Percentiles rank a stretch among this genome's conserved stretches.
Conservation (phyloP, 768 basidiomycete species). For the Sporobolomyces roseus region DNA sequence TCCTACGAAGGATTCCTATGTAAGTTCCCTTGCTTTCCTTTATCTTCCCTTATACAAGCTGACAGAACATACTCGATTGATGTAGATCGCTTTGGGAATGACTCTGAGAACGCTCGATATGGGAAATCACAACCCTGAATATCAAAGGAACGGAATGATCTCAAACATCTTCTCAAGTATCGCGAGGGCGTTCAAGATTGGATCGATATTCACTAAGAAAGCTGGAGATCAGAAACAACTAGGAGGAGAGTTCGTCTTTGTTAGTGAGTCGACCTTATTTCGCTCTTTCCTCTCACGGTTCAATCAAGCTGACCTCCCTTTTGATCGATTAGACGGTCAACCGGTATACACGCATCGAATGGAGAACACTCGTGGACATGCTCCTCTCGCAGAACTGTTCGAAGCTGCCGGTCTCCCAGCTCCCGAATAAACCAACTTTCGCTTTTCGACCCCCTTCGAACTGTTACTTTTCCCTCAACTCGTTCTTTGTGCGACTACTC, state of each 20-base stretch:
- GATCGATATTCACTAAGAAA: slow-evolving; percentile 41
- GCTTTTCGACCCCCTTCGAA: not conserved
- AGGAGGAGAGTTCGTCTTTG: slow-evolving; percentile 82
- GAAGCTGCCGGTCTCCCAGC: slow-evolving; percentile 13
- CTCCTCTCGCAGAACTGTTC: slow-evolving; percentile 18
- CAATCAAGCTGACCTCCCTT: not conserved
- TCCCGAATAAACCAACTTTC: slow-evolving; percentile 3
- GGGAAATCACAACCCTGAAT: slow-evolving; percentile 13
- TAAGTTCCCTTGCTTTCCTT: no score
- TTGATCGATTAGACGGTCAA: not conserved
- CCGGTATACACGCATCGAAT: slow-evolving; percentile 15
- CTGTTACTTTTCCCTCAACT: not conserved
- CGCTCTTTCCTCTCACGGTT: not conserved
- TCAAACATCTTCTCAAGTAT: slow-evolving; percentile 60
- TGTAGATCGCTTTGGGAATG: slow-evolving; percentile 76
- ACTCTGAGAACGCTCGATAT: slow-evolving; percentile 54
- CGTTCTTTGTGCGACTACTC: no score
- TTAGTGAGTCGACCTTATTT: not conserved
- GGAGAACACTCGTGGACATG: slow-evolving; percentile 38
- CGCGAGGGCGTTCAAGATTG: slow-evolving; percentile 63
- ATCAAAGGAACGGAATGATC: slow-evolving; percentile 51
- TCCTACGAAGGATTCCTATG: slow-evolving; percentile 48
- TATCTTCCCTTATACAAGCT: no score
- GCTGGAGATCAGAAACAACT: slow-evolving; percentile 68
- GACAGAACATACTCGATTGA: no score